Conservation (phyloP, 352 stramenopile genomes). For the Pythium plurisporium region DNA sequence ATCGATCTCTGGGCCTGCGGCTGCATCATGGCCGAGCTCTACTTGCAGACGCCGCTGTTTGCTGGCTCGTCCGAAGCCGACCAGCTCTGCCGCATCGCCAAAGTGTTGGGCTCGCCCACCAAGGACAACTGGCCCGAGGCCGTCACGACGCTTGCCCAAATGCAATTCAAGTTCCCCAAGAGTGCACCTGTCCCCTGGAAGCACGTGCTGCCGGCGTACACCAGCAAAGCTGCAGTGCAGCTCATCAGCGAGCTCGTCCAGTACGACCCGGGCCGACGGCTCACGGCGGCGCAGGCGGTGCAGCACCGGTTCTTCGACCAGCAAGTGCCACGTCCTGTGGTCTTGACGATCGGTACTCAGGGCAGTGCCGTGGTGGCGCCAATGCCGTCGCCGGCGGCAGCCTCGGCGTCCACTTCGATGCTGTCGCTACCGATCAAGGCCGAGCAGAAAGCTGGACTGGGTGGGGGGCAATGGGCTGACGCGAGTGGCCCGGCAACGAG, state of each 20-base stretch:
- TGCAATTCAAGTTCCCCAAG: slow-evolving; percentile 93
- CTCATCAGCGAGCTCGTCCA: slow-evolving; percentile 89
- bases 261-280: slow-evolving; percentile 86
- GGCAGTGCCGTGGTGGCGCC: not conserved
- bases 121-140: slow-evolving; percentile 90
- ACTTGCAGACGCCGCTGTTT: slow-evolving; percentile 63
- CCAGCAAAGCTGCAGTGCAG: slow-evolving; percentile 60
- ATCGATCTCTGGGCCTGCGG: slow-evolving; percentile 83
- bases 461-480: not conserved
- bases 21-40: slow-evolving; percentile 82
- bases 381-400: not conserved
- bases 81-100: slow-evolving; percentile 95
- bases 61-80: slow-evolving; percentile 92
- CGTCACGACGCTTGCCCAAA: slow-evolving; percentile 75
- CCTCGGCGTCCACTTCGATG: not conserved
- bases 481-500: slow-evolving; percentile 8
- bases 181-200: slow-evolving; percentile 67
- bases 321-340: slow-evolving; percentile 38
- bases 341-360: slow-evolving; percentile 9
- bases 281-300: slow-evolving; percentile 87
- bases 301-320: slow-evolving; percentile 93
- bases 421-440: slow-evolving; percentile 23
- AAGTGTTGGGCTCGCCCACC: slow-evolving; percentile 88
- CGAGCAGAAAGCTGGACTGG: slow-evolving; percentile 22
- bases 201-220: slow-evolving; percentile 63